Percentiles rank a stretch among this genome's conserved stretches.
Conservation (phyloP, 306 rosid genomes). For the Sophora flavescens region DNA sequence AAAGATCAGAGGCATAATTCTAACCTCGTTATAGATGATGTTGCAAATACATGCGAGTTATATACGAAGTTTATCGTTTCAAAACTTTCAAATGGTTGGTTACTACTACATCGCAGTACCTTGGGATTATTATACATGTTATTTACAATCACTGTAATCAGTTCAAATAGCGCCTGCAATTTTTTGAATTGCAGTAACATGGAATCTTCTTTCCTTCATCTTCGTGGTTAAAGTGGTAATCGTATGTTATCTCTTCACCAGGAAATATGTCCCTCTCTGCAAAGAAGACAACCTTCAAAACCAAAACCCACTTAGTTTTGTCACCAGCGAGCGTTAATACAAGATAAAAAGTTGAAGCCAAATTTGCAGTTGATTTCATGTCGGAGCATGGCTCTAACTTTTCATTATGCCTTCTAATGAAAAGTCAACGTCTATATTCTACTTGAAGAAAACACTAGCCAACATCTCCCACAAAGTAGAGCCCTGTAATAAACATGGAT, state of each 20-base stretch:
- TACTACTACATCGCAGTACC: conserved; percentile 55
- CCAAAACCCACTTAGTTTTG: conserved; percentile 18
- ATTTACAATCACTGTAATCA: conserved; percentile 41
- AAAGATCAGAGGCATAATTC: too few species aligned
- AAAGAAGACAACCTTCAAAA: conserved; percentile 72
- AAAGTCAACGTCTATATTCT: conserved; percentile 1
- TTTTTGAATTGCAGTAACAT: conserved; percentile 69
- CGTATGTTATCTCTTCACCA: conserved; percentile 81
- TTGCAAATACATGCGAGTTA: not conserved
- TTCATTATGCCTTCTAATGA: not conserved
- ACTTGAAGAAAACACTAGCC: not conserved
- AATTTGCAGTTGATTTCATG: not conserved
- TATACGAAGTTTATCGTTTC: not conserved
- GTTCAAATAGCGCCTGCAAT: conserved; percentile 77
- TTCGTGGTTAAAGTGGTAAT: conserved; percentile 75
- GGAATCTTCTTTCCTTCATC: conserved; percentile 84
- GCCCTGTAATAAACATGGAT: not conserved
- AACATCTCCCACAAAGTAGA: not conserved
- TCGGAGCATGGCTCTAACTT: not conserved
- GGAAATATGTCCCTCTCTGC: conserved; percentile 75
- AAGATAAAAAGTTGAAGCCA: not conserved
- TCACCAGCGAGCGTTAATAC: conserved; percentile 2
- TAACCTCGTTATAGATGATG: not conserved
- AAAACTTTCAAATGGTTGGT: conserved; percentile 50
- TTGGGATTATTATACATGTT: not conserved